Evolutionary conservation across 192 early-diverging fungal species (phyloP), one percentile per base, ranked within the genome.

Genomic region (Funneliformis geosporum): DNA sequence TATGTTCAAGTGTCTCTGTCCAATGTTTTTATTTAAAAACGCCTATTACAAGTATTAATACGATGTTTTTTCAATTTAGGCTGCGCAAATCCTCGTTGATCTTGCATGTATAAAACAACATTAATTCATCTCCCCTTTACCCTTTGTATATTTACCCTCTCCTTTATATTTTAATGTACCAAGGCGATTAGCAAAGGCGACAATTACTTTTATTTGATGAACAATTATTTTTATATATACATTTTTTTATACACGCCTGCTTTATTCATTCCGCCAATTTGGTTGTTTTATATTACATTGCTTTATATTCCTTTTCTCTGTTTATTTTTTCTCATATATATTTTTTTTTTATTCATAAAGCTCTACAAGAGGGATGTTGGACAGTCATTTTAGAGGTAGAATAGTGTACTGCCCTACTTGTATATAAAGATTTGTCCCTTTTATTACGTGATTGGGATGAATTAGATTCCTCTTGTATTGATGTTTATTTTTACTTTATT

Each of bases 81-180:
- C 75, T 50, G 75, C 75, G 61, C 75, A 76, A 76, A 76, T 76
- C 61, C 75, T 76, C 61, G 75, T 76, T 60, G 75, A 76, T 76
- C 75, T 76, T 65, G 75, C 75, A 64, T 76, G 75, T 76, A 76
- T 76, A 76, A 76, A 76, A 76, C 75, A 76, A 76, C 75, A 76
- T 76, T 76, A 76, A 76, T 39, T 60, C 27, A 64, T 64, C 23
- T 50, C 39, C 40, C 75, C 28, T 10, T 44, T 76, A 61, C 74
- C 46, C 55, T 28, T 62, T 62, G 60, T 76, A 62, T 62, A 39
- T 62, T 62, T 61, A 75, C 42, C 40, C 75, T 69, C n/a, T 65
- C 64, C 4, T 25, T 66, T 66, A 66, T 66, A 38, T 66, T 66
- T 66, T 66, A 66, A 66, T 66, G 14, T 27, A 33, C 25, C 25